phyloP scores from a whole-genome alignment of 495 filamentous ascomycete species.

The Astrothelium macrocarpum region DNA sequence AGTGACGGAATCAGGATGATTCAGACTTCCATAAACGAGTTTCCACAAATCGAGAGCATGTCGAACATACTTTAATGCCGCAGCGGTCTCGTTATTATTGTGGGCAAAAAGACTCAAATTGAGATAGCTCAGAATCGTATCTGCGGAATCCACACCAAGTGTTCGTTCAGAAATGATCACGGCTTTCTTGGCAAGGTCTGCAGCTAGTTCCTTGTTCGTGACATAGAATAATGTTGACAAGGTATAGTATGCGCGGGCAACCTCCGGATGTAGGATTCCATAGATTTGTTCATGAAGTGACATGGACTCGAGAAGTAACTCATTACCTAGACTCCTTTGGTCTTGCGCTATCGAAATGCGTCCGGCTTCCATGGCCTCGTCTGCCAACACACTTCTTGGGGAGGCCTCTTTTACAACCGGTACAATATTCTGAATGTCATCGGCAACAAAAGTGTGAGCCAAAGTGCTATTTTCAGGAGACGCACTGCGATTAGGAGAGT shows the following conservation, averaged over 20 bases:
- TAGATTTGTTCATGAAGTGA: conserved; percentile 99
- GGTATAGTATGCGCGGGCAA: conserved; percentile 87
- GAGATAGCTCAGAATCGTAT: conserved; percentile 88
- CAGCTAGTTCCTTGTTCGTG: conserved; percentile 88
- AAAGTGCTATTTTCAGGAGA: conserved; percentile 43
- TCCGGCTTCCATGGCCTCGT: conserved; percentile 91
- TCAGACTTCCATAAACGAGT: conserved; percentile 76
- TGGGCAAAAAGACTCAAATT: conserved; percentile 96
- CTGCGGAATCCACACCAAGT: conserved; percentile 82
- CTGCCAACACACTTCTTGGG: conserved; percentile 74
- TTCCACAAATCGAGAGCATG: conserved; percentile 96
- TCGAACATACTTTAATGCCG: conserved; percentile 73
- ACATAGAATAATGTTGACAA: conserved; percentile 93
- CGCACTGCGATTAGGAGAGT: conserved; percentile 38
- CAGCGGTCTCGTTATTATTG: conserved; percentile 74
- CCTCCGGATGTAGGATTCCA: conserved; percentile 92
- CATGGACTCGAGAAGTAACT: conserved; percentile 87
- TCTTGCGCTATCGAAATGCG: conserved; percentile 89
- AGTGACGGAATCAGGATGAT: conserved; percentile 95
- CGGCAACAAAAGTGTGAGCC: conserved; percentile 60
- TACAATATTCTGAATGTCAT: conserved; percentile 84
- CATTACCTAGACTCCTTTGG: conserved; percentile 91
- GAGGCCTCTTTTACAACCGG: conserved; percentile 90
- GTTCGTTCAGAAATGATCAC: conserved; percentile 95
- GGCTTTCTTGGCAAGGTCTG: conserved; percentile 91